Evolutionary conservation across 257 asterid genomes (phyloP), one percentile per base, ranked within the genome.

Genomic region (Nicotiana obtusifolia): DNA sequence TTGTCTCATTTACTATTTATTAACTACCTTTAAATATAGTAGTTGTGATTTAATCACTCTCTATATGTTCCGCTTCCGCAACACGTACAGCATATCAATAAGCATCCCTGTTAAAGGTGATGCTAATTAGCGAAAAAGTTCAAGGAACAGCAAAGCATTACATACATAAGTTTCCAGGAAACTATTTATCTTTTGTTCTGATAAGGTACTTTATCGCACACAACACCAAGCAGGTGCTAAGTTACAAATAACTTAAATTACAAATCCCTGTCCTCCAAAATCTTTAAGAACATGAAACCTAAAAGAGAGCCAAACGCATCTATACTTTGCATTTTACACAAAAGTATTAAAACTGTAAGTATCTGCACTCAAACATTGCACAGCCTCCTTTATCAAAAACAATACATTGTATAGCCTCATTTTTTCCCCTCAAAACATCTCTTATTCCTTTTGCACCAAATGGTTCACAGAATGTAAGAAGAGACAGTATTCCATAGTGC

Each of bases 11-110:
- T n/a, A n/a, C n/a, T n/a, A n/a, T n/a, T n/a, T n/a, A n/a, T n/a
- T n/a, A n/a, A n/a, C n/a, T n/a, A n/a, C n/a, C n/a, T n/a, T n/a
- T n/a, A n/a, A n/a, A n/a, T n/a, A n/a, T n/a, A n/a, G n/a, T n/a
- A n/a, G n/a, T n/a, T n/a, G n/a, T n/a, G n/a, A n/a, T n/a, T n/a
- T n/a, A n/a, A n/a, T n/a, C n/a, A n/a, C n/a, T n/a, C n/a, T n/a
- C n/a, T n/a, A n/a, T n/a, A n/a, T n/a, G n/a, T n/a, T n/a, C n/a
- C n/a, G n/a, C n/a, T n/a, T n/a, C n/a, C n/a, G n/a, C n/a, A n/a
- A n/a, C n/a, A n/a, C 98, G 91, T 81, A 94, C 98, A 76, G 94
- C 91, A 86, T 93, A 93, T 69, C 98, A 97, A 83, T 94, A 94
- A 57, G 98, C 94, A 86, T 94, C 98, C 93, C 97, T 93, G 97